Evolutionary conservation across 2,329 filamentous ascomycete species (phyloP), one percentile per base, ranked within the genome.

Genomic region (Claviceps sp.): DNA sequence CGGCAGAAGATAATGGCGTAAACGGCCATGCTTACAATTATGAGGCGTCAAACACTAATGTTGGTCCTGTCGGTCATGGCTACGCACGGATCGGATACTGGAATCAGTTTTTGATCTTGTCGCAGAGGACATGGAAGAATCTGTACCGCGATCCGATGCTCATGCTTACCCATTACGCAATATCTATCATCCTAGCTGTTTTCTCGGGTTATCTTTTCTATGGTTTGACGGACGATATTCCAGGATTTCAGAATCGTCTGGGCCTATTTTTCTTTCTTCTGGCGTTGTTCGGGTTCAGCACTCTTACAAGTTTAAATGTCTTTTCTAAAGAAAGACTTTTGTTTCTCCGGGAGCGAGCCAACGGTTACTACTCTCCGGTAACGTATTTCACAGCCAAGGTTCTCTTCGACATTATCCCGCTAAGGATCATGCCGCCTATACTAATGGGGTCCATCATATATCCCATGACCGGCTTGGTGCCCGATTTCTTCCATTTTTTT

Each of bases 111-210:
- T 63, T 84, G 51, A 96, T 98, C 59, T 74, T 98, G 13, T 95
- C 91, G 0, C 78, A 83, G 61, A 82, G 93, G 46, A 98, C 93
- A 0, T 98, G 91, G 91, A 89, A 86, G 63, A 98, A 98, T 63
- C 76, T 98, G 6, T 97, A 98, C 72, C 84, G 93, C 53, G 96
- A 98, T 66, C 93, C 93, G 1, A 90, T 97, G 79, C 74, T 98
- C 54, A 98, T 98, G 93, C 78, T 98, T 53, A 96, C 90, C 0
- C 93, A 98, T 69, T 98, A 97, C 64, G 93, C 93, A 40, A 97
- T 96, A 59, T 89, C 93, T 7, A 97, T 98, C 55, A 72, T 97
- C 0, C 78, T 98, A 5, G 93, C 90, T 1, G 91, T 97, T 5
- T 85, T 98, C 53, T 90, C 91, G 2, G 93, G 93, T 3, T 97